Evolutionary conservation across 1,139 yeast genomes (phyloP).

Genomic region (Kurtzmaniella natalensis): DNA sequence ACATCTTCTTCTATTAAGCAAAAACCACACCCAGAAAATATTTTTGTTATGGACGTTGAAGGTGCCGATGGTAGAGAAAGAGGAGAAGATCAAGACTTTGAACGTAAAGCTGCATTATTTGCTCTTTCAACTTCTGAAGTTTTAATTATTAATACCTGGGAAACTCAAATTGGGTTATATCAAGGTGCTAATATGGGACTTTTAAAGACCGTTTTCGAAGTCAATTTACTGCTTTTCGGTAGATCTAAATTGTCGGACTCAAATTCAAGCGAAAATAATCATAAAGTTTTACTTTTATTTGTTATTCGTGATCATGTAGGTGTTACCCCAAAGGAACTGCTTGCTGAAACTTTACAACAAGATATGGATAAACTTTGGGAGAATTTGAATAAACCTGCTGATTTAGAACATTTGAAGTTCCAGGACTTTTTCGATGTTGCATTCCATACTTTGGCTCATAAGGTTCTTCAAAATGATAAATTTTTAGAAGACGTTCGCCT

Average conservation of each 20-base stretch:
- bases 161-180: slow-evolving; percentile 91
- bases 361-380: slow-evolving; percentile 82
- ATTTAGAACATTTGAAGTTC: slow-evolving; percentile 48
- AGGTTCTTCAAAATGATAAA: slow-evolving; percentile 70
- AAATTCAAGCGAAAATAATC: slow-evolving; percentile 27
- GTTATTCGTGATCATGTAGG: slow-evolving; percentile 93
- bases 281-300: slow-evolving; percentile 74
- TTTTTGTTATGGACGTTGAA: slow-evolving; percentile 93
- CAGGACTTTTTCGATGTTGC: slow-evolving; percentile 80
- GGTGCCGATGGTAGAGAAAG: slow-evolving; percentile 98
- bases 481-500: slow-evolving; percentile 60
- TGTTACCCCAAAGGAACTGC: slow-evolving; percentile 72
- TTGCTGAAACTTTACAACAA: slow-evolving; percentile 60
- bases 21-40: slow-evolving; percentile 25
- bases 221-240: slow-evolving; percentile 77
- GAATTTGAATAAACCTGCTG: slow-evolving; percentile 66
- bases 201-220: slow-evolving; percentile 93
- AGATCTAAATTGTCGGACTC: slow-evolving; percentile 29
- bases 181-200: slow-evolving; percentile 98
- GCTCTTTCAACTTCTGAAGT: slow-evolving; percentile 91
- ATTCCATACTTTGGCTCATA: slow-evolving; percentile 82
- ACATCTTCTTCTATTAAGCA: slow-evolving; percentile 14
- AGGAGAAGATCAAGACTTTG: slow-evolving; percentile 98
- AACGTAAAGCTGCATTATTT: slow-evolving; percentile 91
- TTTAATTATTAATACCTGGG: slow-evolving; percentile 92